Evolutionary conservation across 768 basidiomycete species (phyloP).

Genomic region (Cyathus striatus): DNA sequence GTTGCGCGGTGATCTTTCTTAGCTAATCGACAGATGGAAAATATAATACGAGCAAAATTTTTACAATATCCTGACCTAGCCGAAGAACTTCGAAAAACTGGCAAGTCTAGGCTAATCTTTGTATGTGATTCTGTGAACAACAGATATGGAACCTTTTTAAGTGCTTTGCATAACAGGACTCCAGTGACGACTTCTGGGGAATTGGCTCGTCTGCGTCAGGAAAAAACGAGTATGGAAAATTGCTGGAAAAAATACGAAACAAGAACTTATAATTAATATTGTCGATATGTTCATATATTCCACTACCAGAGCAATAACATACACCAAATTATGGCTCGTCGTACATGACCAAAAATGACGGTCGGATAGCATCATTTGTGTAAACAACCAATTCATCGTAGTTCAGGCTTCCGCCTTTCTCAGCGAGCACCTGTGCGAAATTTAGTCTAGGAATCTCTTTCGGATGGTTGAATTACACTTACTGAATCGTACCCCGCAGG

Average conservation of each 20-base stretch:
- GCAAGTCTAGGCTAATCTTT: too few species aligned
- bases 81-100: slow-evolving; percentile 49
- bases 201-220: slow-evolving; percentile 37
- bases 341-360: slow-evolving; percentile 68
- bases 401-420: slow-evolving; percentile 61
- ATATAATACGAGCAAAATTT: slow-evolving; percentile 41
- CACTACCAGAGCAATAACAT: too few species aligned
- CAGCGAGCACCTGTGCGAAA: slow-evolving; percentile 53
- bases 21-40: slow-evolving; percentile 36
- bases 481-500: slow-evolving; percentile 68
- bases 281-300: not conserved
- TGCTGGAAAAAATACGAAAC: slow-evolving; percentile 35
- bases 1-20: slow-evolving; percentile 13
- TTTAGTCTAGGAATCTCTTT: slow-evolving; percentile 2
- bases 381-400: slow-evolving; percentile 73
- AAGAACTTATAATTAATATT: slow-evolving; percentile 17
- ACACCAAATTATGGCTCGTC: too few species aligned
- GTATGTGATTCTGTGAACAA: too few species aligned
- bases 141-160: too few species aligned
- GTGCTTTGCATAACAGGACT: too few species aligned
- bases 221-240: slow-evolving; percentile 47
- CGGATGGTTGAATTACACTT: slow-evolving; percentile 14
- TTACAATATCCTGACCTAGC: slow-evolving; percentile 39
- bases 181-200: slow-evolving; percentile 55
- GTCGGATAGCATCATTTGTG: slow-evolving; percentile 64